Evolutionary conservation across 805 yeast species (phyloP), one percentile per base, ranked within the genome.

Genomic region (Saccharomycopsis fermentans): DNA sequence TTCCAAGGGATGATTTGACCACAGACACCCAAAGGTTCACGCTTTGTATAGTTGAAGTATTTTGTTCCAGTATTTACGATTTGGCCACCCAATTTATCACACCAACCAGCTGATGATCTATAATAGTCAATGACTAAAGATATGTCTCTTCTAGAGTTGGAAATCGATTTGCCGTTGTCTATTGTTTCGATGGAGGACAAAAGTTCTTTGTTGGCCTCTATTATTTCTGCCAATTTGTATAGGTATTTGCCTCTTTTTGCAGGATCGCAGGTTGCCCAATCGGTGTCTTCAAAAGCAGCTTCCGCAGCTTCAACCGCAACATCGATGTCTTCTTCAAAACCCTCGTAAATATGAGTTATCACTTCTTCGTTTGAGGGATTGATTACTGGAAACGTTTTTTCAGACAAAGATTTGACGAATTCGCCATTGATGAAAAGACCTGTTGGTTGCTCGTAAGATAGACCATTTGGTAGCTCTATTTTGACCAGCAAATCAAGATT

Each of bases 1-100:
- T 91, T 91, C 97, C 97, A 91, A 65, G 97, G 97, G 65, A 91
- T 90, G 69, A 91, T 87, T 73, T 89, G 96, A 59, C 96, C 97
- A 72, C 96, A 90, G 51, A 91, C 97, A 69, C 97, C 97, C 67
- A 88, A 76, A 60, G 97, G 96, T 74, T 90, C 96, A 72, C 86
- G 85, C 71, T 83, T 82, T 64, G 94, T 83, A 74, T 85, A 90
- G 63, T 81, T 81, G 71, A 90, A 83, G 72, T 87, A 88, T 54
- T 81, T 74, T 59, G 73, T 71, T 61, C 91, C 92, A 54, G 95
- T 84, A 71, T 88, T 88, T 59, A 88, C 79, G 59, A 84, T 72
- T 63, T 82, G 78, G 66, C 96, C 97, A 65, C 77, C 80, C 64
- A 88, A 74, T 77, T 91, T 90, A 74, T 90, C 97, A 67, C 95